Evolutionary conservation across 352 stramenopile species (phyloP).

Genomic region (Paralagenidium karlingii): DNA sequence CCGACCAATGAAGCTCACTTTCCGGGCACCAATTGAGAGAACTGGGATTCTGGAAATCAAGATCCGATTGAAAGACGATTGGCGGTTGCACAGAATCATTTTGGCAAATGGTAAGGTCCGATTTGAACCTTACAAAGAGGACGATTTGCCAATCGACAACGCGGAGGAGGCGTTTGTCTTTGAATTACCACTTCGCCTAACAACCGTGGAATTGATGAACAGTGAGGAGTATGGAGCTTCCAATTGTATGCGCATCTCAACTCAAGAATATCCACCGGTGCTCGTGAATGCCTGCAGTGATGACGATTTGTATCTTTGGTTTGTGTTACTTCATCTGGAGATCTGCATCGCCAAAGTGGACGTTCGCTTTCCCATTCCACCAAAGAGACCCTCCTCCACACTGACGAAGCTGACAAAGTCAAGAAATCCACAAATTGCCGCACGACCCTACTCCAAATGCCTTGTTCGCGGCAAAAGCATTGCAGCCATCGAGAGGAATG

Average conservation of each 20-base stretch:
- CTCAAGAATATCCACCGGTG: conserved; percentile 11
- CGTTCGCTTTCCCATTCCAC: conserved; percentile 15
- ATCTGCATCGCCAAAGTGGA: conserved; percentile 31
- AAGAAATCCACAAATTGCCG: conserved; percentile 2
- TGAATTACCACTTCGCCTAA: conserved; percentile 30
- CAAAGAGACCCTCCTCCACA: conserved; percentile 6
- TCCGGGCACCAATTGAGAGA: conserved; percentile 31
- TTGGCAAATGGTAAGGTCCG: conserved; percentile 24
- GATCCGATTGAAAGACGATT: conserved; percentile 19
- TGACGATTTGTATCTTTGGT: conserved; percentile 38
- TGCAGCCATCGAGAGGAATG: conserved; percentile 26
- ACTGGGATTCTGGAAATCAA: conserved; percentile 18
- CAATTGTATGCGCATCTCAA: conserved; percentile 18
- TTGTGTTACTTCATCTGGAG: conserved; percentile 36
- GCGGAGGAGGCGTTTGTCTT: neutral
- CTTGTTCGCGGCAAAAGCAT: conserved; percentile 16
- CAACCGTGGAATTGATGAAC: conserved; percentile 26
- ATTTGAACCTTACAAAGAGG: conserved; percentile 7
- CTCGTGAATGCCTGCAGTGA: conserved; percentile 30
- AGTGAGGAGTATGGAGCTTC: conserved; percentile 14
- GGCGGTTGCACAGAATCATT: conserved; percentile 14
- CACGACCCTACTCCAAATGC: conserved; percentile 16
- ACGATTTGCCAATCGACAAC: neutral
- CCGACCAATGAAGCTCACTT: conserved; percentile 33
- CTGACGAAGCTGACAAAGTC: conserved; percentile 11